Percentiles rank a stretch among this genome's conserved stretches.
Evolutionary conservation across 148 eudicot species (phyloP).

Genomic region (Rhododendron mucronatum): DNA sequence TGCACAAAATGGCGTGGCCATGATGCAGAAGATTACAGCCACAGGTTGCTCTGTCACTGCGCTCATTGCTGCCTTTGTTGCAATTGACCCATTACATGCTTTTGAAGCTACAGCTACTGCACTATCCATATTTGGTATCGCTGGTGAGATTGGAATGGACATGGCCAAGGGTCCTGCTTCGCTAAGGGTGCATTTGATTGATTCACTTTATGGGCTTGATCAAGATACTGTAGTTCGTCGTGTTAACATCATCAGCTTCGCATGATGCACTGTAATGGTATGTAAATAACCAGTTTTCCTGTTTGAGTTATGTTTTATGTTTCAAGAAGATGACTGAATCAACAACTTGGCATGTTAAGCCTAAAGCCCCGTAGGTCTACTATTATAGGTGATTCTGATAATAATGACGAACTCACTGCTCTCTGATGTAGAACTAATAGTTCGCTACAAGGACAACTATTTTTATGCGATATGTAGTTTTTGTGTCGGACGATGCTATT

Average conservation of each 20-base stretch:
- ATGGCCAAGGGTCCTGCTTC: constrained; percentile 83
- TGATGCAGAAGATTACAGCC: constrained; percentile 82
- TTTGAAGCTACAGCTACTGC: constrained; percentile 85
- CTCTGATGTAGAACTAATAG: neutral
- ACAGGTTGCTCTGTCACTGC: constrained; percentile 90
- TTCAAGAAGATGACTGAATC: neutral
- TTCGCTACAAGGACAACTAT: neutral
- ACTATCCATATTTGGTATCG: constrained; percentile 65
- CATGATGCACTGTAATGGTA: constrained; percentile 10
- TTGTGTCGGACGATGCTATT: neutral
- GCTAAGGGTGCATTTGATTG: constrained; percentile 63
- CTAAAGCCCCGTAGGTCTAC: neutral
- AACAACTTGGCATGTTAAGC: neutral
- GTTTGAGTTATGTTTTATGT: neutral
- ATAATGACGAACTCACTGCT: neutral
- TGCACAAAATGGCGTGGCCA: constrained; percentile 65
- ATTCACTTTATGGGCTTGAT: constrained; percentile 71
- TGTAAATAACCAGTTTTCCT: constrained; percentile 1
- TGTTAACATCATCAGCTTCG: constrained; percentile 29
- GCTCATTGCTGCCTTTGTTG: constrained; percentile 77
- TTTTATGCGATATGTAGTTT: neutral
- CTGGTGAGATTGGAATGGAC: constrained; percentile 69
- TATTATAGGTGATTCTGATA: neutral
- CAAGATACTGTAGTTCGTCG: constrained; percentile 33
- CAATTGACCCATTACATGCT: constrained; percentile 51